Percentiles rank a stretch among this genome's conserved stretches.
These are phyloP conservation scores for Ophiocytium majus DNA, from an alignment of 352 stramenopile genomes.

Conservation along the genomic window DNA sequence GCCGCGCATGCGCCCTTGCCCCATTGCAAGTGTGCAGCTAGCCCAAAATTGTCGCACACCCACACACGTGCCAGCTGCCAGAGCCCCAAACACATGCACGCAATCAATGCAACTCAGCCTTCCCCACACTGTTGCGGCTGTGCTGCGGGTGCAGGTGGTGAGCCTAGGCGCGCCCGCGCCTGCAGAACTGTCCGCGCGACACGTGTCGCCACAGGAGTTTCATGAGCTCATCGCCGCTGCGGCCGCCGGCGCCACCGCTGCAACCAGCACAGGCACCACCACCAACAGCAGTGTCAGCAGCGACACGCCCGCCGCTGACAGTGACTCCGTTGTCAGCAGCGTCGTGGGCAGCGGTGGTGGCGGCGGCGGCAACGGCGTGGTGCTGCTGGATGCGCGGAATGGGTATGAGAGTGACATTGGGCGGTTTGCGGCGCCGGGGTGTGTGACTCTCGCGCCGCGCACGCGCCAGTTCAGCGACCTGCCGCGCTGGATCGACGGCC, in stretches of 20 bases:
- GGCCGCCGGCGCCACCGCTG: background rate
- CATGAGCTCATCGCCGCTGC: conserved; percentile 19
- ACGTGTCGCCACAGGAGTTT: conserved; percentile 43
- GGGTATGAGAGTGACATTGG: conserved; percentile 76
- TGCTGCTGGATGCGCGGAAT: conserved; percentile 78
- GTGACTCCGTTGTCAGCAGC: background rate
- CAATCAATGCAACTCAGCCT: too few species aligned
- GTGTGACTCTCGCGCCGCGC: conserved; percentile 70
- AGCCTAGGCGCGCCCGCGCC: conserved; percentile 29
- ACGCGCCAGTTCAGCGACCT: conserved; percentile 66
- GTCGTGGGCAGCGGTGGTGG: background rate
- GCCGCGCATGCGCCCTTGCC: too few species aligned
- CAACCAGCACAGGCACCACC: too few species aligned
- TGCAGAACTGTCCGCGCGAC: conserved; percentile 6
- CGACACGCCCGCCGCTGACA: background rate
- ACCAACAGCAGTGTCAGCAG: background rate
- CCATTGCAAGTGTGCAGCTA: too few species aligned
- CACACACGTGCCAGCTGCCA: too few species aligned
- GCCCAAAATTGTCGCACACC: too few species aligned
- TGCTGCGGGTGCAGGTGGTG: conserved; percentile 25
- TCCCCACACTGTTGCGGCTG: too few species aligned
- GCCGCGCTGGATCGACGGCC: conserved; percentile 42
- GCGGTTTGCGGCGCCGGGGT: conserved; percentile 63
- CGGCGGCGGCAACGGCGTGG: conserved; percentile 34
- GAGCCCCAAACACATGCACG: too few species aligned